These are phyloP conservation scores for Aspergillus hortae DNA, from an alignment of 2,329 filamentous ascomycete species.

Conservation along the genomic window DNA sequence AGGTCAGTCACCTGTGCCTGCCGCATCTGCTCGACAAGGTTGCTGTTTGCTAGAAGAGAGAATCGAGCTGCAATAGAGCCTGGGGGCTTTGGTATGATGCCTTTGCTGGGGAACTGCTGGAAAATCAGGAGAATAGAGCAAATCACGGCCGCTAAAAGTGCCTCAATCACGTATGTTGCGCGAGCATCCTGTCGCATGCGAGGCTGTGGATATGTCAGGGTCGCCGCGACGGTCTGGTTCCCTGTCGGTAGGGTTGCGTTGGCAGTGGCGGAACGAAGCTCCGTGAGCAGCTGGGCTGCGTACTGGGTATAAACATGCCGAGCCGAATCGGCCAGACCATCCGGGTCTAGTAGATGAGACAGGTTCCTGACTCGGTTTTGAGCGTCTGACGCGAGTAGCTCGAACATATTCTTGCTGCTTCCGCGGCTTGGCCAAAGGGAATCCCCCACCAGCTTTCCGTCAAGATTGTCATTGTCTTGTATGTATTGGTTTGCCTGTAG, in stretches of 20 bases:
- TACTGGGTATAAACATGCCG: not conserved
- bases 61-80: not conserved
- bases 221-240: not conserved
- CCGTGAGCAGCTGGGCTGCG: not conserved
- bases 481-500: not conserved
- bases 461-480: not conserved
- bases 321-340: not conserved
- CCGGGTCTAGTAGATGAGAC: not conserved
- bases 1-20: not conserved
- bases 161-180: not conserved
- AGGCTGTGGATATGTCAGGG: not conserved
- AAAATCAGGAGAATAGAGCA: not conserved
- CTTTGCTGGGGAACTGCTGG: not conserved
- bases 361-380: not conserved
- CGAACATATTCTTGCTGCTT: not conserved
- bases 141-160: not conserved
- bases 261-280: not conserved
- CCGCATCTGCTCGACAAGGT: not conserved
- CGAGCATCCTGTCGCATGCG: not conserved
- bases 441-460: not conserved
- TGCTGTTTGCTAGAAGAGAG: not conserved
- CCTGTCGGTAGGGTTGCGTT: not conserved
- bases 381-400: not conserved
- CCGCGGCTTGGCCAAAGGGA: not conserved
- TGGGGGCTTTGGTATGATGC: not conserved